phyloP scores from a whole-genome alignment of 176 grass and related monocot species.

The Thalia dealbata region DNA sequence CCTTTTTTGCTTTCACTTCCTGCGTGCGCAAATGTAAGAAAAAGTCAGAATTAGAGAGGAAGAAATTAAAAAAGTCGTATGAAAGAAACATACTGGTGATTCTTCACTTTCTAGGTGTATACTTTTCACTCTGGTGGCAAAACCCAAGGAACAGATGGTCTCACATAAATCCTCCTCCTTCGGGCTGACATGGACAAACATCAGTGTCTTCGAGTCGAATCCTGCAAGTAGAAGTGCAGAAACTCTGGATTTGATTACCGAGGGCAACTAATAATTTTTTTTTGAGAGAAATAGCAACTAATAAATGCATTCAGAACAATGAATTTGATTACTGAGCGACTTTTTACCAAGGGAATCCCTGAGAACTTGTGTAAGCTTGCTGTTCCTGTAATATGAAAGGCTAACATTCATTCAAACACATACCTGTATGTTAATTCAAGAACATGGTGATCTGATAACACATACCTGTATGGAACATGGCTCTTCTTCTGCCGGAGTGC shows the following conservation, averaged over 20 bases:
- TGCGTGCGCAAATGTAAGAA: conserved; percentile 29
- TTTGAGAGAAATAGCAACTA: background rate
- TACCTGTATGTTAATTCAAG: background rate
- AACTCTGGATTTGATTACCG: too few species aligned
- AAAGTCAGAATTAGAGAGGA: background rate
- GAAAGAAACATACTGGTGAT: conserved; percentile 45
- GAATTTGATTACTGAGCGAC: conserved; percentile 5
- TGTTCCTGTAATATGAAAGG: conserved; percentile 60
- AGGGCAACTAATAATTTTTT: too few species aligned
- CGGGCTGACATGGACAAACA: conserved; percentile 91
- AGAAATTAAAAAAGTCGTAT: conserved; percentile 9
- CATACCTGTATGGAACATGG: conserved; percentile 81
- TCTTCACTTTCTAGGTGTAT: conserved; percentile 65
- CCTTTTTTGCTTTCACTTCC: conserved; percentile 61
- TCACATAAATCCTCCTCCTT: conserved; percentile 86
- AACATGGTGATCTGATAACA: background rate
- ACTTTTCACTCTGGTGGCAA: conserved; percentile 82
- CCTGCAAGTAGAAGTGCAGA: conserved; percentile 40
- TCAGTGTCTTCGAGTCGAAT: conserved; percentile 87
- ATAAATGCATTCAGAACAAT: conserved; percentile 9
- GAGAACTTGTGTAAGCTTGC: conserved; percentile 93
- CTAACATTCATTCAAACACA: background rate
- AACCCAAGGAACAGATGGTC: conserved; percentile 82
- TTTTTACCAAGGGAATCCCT: conserved; percentile 88
- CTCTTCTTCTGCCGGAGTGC: conserved; percentile 70